These are phyloP conservation scores for Colletotrichum magnum DNA, from an alignment of 2,329 filamentous ascomycete species.

Conservation along the genomic window DNA sequence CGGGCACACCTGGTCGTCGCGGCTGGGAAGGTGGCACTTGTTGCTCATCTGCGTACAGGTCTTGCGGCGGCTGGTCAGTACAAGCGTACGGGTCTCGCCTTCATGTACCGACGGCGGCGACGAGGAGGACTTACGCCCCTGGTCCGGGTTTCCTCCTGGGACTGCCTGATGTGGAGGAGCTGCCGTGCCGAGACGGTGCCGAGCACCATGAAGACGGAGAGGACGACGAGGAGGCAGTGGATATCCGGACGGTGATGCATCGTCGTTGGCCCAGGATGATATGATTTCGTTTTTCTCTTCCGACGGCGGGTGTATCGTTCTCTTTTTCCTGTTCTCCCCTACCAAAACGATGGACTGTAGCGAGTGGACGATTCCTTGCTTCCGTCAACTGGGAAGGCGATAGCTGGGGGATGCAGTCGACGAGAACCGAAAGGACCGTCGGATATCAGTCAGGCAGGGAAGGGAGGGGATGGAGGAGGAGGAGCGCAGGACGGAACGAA, in stretches of 20 bases:
- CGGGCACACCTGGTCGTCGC: conserved; percentile 33
- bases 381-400: not conserved
- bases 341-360: not conserved
- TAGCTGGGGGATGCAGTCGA: too few species aligned
- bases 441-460: too few species aligned
- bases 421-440: too few species aligned
- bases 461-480: too few species aligned
- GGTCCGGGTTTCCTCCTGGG: conserved; percentile 31
- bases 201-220: conserved; percentile 10
- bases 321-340: too few species aligned
- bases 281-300: not conserved
- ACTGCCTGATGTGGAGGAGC: conserved; percentile 20
- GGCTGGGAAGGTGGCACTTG: conserved; percentile 30
- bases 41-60: conserved; percentile 37
- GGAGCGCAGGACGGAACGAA: too few species aligned
- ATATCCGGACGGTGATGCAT: not conserved
- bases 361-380: not conserved
- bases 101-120: not conserved
- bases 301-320: too few species aligned
- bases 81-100: too few species aligned
- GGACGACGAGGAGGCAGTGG: not conserved
- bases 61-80: conserved; percentile 4
- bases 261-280: not conserved
- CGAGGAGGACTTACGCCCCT: conserved; percentile 25
- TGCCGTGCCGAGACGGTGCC: conserved; percentile 14